These are phyloP conservation scores for Lyophyllum semitale DNA, from an alignment of 768 basidiomycete species.

Conservation along the genomic window DNA sequence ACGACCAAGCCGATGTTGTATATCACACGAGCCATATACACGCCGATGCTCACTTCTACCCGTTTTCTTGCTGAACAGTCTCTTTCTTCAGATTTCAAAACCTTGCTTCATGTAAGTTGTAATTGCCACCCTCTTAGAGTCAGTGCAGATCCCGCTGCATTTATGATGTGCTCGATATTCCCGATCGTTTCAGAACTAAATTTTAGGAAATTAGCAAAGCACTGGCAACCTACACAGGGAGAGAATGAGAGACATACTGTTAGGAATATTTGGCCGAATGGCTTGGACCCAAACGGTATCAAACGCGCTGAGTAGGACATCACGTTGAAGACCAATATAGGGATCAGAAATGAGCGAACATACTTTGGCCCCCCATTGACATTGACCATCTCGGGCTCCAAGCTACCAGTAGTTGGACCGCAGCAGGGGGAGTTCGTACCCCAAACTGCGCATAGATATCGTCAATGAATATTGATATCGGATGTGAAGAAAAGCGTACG, in stretches of 20 bases:
- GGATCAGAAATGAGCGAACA: neutral
- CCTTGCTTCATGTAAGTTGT: no score
- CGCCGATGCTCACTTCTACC: no score
- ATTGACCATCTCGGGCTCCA: constrained; percentile 42
- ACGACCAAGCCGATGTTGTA: no score
- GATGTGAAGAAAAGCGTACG: constrained; percentile 24
- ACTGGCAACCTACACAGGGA: neutral
- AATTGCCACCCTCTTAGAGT: no score
- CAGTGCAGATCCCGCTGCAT: neutral
- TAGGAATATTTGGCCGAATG: constrained; percentile 40
- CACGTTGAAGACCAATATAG: neutral
- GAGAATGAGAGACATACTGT: constrained; percentile 12
- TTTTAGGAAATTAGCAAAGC: neutral
- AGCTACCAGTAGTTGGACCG: constrained; percentile 42
- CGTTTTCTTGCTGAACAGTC: no score
- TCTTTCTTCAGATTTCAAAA: no score
- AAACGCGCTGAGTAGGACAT: constrained; percentile 30
- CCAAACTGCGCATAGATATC: constrained; percentile 34
- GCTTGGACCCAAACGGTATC: constrained; percentile 37
- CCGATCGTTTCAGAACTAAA: constrained; percentile 17
- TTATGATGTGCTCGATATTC: constrained; percentile 18
- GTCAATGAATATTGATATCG: neutral
- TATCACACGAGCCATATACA: no score
- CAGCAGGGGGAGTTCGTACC: constrained; percentile 44
- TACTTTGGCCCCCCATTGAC: constrained; percentile 40